phyloP scores from a whole-genome alignment of 2,329 filamentous ascomycete species.

The Xylaria polymorpha region DNA sequence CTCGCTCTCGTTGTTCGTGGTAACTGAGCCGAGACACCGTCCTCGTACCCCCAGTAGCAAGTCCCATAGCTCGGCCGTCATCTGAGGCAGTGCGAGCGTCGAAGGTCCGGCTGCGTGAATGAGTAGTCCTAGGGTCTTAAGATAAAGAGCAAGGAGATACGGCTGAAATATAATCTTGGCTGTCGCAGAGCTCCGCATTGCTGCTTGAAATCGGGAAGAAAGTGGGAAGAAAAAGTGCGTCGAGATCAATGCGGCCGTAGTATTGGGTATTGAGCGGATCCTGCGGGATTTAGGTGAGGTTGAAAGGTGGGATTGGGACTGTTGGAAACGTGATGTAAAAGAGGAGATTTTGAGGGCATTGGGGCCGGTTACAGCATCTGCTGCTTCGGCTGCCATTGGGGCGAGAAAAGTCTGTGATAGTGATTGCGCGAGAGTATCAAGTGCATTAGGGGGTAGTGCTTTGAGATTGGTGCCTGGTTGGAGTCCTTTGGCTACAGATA shows the following conservation, averaged over 20 bases:
- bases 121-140: slow-evolving; percentile 87
- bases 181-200: slow-evolving; percentile 56
- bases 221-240: slow-evolving; percentile 88
- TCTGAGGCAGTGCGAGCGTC: slow-evolving; percentile 78
- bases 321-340: slow-evolving; percentile 81
- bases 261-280: slow-evolving; percentile 74
- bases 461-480: slow-evolving; percentile 57
- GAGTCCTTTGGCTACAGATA: slow-evolving; percentile 39
- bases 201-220: slow-evolving; percentile 80
- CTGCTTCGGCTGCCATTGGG: slow-evolving; percentile 83
- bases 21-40: slow-evolving; percentile 56
- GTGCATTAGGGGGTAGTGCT: slow-evolving; percentile 65
- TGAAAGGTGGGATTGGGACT: slow-evolving; percentile 47
- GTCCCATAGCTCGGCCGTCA: slow-evolving; percentile 87
- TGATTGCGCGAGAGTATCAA: slow-evolving; percentile 74
- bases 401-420: slow-evolving; percentile 80
- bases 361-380: slow-evolving; percentile 82
- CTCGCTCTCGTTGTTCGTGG: slow-evolving; percentile 12
- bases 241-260: slow-evolving; percentile 79
- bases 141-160: slow-evolving; percentile 79
- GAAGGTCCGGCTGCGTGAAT: slow-evolving; percentile 85
- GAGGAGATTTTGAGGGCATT: slow-evolving; percentile 88
- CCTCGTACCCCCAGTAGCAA: slow-evolving; percentile 78
- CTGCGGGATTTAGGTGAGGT: slow-evolving; percentile 45
- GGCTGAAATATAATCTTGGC: slow-evolving; percentile 75